These are phyloP conservation scores for Tricholoma bakamatsutake DNA, from an alignment of 768 basidiomycete species.

Conservation along the genomic window DNA sequence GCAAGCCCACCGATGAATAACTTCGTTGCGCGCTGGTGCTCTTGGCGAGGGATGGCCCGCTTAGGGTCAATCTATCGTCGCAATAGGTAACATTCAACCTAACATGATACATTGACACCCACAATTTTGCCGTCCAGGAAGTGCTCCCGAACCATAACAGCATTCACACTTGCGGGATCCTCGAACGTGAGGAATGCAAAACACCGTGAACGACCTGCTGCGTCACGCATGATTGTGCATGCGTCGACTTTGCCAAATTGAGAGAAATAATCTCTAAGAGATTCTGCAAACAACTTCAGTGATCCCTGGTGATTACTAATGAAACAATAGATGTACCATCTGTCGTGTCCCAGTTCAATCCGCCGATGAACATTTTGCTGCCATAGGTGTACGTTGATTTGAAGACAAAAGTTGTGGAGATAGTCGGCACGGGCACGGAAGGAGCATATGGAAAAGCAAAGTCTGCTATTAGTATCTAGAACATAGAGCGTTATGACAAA, in stretches of 20 bases:
- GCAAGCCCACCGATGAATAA: slow-evolving; percentile 95
- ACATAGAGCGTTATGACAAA: slow-evolving; percentile 63
- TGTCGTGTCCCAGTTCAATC: slow-evolving; percentile 99
- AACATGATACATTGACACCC: slow-evolving; percentile 28
- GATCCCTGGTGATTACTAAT: slow-evolving; percentile 31
- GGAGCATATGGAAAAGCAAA: slow-evolving; percentile 43
- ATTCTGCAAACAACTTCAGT: slow-evolving; percentile 49
- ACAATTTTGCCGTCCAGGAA: slow-evolving; percentile 97
- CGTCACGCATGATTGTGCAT: slow-evolving; percentile 98
- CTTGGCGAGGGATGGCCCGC: slow-evolving; percentile 93
- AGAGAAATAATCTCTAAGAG: slow-evolving; percentile 80
- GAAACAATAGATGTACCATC: slow-evolving; percentile 71
- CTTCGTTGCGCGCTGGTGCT: slow-evolving; percentile 90
- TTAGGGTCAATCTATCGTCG: slow-evolving; percentile 92
- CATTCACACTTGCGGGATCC: slow-evolving; percentile 87
- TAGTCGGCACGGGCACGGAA: slow-evolving; percentile 12
- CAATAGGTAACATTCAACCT: background rate
- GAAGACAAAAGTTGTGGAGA: slow-evolving; percentile 17
- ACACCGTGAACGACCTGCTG: slow-evolving; percentile 88
- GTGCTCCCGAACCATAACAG: slow-evolving; percentile 94
- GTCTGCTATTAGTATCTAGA: slow-evolving; percentile 78
- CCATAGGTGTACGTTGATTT: slow-evolving; percentile 12
- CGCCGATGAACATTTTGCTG: slow-evolving; percentile 99
- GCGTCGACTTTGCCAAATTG: slow-evolving; percentile 97
- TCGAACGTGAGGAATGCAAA: slow-evolving; percentile 98